Percentiles rank a stretch among this genome's conserved stretches.
Conservation (phyloP, 441 rosid genomes). For the Adansonia madagascariensis region DNA sequence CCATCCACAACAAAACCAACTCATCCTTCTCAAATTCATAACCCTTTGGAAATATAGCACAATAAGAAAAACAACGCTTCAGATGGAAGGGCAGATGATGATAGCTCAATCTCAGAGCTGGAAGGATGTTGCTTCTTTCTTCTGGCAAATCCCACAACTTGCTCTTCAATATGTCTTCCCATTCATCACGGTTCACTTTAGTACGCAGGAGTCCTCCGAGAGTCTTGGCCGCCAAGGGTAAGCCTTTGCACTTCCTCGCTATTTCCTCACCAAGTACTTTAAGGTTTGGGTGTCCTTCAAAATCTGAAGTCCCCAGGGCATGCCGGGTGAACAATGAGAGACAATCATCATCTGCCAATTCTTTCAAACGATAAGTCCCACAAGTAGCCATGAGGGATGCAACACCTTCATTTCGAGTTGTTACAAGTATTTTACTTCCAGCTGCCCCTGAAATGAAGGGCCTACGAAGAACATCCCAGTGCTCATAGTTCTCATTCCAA, state of each 20-base stretch:
- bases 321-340: constrained; percentile 13
- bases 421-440: constrained; percentile 31
- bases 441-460: constrained; percentile 25
- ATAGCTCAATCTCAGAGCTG: constrained; percentile 30
- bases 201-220: constrained; percentile 26
- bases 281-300: not conserved
- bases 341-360: constrained; percentile 24
- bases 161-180: constrained; percentile 27
- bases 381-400: not conserved
- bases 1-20: constrained; percentile 34
- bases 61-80: constrained; percentile 28
- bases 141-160: constrained; percentile 17
- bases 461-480: constrained; percentile 17
- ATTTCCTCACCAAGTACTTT: constrained; percentile 16
- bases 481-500: constrained; percentile 28
- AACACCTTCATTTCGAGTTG: constrained; percentile 10
- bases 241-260: constrained; percentile 21
- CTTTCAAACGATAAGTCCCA: not conserved
- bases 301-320: constrained; percentile 12
- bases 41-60: constrained; percentile 34
- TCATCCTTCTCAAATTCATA: constrained; percentile 26
- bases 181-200: not conserved
- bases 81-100: constrained; percentile 15
- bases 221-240: constrained; percentile 28
- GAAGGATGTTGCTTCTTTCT: constrained; percentile 12